Evolutionary conservation across 192 early-diverging fungal species (phyloP).

Genomic region (Coemansia umbellata): DNA sequence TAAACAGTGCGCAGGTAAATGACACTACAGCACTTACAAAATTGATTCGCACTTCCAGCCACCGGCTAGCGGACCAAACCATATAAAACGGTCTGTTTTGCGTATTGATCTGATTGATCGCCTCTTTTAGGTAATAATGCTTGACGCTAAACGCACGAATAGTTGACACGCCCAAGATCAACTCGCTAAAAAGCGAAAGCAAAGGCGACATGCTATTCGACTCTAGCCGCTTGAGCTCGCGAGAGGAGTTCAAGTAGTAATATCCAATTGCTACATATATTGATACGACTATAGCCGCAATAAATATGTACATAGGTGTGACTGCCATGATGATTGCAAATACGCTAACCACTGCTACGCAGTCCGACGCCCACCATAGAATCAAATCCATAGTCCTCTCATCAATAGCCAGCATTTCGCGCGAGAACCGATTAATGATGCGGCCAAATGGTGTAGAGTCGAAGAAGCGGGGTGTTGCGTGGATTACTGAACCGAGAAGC

Average conservation of each 20-base stretch:
- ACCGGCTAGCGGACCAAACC: constrained; percentile 82
- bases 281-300: constrained; percentile 54
- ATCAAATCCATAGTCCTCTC: constrained; percentile 54
- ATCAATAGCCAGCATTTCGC: constrained; percentile 80
- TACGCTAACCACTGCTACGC: constrained; percentile 53
- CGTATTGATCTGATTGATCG: constrained; percentile 56
- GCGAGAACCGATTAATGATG: constrained; percentile 81
- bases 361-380: constrained; percentile 51
- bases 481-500: constrained; percentile 56
- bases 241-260: constrained; percentile 69
- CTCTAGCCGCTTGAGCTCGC: constrained; percentile 90
- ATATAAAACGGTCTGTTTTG: constrained; percentile 83
- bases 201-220: constrained; percentile 70
- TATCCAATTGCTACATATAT: constrained; percentile 61
- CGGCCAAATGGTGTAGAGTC: constrained; percentile 81
- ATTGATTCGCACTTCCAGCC: constrained; percentile 83
- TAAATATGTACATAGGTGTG: constrained; percentile 68
- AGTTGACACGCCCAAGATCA: constrained; percentile 66
- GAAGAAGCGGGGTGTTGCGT: constrained; percentile 78
- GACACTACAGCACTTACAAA: constrained; percentile 66
- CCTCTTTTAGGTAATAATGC: constrained; percentile 61
- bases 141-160: constrained; percentile 81
- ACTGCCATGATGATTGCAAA: constrained; percentile 58
- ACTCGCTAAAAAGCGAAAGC: constrained; percentile 77
- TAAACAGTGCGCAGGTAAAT: constrained; percentile 64